Evolutionary conservation across 306 rosid species (phyloP).

Genomic region (Prunus mongolica): DNA sequence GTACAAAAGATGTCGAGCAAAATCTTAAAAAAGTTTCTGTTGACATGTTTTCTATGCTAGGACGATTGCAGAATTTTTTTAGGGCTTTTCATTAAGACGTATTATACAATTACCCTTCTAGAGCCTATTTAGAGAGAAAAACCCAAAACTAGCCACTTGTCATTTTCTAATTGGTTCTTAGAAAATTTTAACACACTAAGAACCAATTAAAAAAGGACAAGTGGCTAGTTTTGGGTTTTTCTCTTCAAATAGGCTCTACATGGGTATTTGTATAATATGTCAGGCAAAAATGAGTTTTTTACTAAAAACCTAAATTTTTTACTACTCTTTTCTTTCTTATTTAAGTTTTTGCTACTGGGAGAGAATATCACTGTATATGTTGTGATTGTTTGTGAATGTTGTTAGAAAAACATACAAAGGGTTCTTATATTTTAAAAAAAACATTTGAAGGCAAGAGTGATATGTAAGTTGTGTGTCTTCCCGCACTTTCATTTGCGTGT

Average conservation of each 20-base stretch:
- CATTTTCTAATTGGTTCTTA: no score
- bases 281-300: no score
- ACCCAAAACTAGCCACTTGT: no score
- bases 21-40: neutral
- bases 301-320: neutral
- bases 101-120: no score
- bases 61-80: neutral
- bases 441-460: neutral
- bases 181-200: no score
- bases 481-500: neutral
- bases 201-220: no score
- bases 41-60: neutral
- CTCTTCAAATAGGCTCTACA: no score
- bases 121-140: no score
- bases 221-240: no score
- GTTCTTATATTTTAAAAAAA: neutral
- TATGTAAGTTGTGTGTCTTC: neutral
- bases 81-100: no score
- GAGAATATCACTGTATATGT: neutral
- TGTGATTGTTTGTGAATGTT: neutral
- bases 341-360: slow-evolving; percentile 3
- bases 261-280: no score
- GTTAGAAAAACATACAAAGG: neutral
- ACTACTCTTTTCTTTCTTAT: neutral
- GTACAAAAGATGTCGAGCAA: neutral